Evolutionary conservation across 2,329 filamentous ascomycete species (phyloP).

Genomic region (Sclerotinia nivalis): DNA sequence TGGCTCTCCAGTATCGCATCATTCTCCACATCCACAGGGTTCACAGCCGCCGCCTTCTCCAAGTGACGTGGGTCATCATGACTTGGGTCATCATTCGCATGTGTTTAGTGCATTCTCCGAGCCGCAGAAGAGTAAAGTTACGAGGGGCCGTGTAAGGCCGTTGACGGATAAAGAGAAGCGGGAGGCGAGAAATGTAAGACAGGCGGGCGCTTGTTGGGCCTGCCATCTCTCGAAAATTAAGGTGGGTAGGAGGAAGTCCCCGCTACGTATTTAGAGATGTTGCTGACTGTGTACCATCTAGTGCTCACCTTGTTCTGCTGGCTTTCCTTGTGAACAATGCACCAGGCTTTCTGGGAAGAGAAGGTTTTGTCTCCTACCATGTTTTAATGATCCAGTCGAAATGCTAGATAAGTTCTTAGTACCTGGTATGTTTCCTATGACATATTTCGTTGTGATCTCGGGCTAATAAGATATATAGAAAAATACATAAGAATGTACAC

Average conservation of each 20-base stretch:
- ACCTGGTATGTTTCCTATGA: conserved; percentile 31
- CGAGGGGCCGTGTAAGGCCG: conserved; percentile 35
- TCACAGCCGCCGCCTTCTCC: conserved; percentile 30
- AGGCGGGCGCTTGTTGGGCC: conserved; percentile 41
- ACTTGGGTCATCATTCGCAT: conserved; percentile 32
- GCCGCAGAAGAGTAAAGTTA: conserved; percentile 32
- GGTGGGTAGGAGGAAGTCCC: conserved; percentile 23
- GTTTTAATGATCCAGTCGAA: conserved; percentile 41
- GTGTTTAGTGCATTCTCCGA: conserved; percentile 34
- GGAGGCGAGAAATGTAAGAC: conserved; percentile 39
- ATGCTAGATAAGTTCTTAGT: conserved; percentile 36
- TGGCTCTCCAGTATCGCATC: conserved; percentile 26
- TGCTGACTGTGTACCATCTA: conserved; percentile 17
- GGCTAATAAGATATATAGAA: conserved; percentile 30
- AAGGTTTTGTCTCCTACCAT: conserved; percentile 39
- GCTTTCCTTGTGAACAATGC: conserved; percentile 40
- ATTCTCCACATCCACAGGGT: conserved; percentile 25
- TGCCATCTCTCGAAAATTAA: conserved; percentile 42
- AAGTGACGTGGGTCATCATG: conserved; percentile 28
- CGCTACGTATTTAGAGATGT: neutral
- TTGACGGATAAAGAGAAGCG: conserved; percentile 39
- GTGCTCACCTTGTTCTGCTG: conserved; percentile 40
- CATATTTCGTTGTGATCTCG: neutral
- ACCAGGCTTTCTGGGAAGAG: conserved; percentile 38
- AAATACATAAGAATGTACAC: conserved; percentile 39